Evolutionary conservation across 2,329 filamentous ascomycete species (phyloP).

Genomic region (Exserohilum turcica): DNA sequence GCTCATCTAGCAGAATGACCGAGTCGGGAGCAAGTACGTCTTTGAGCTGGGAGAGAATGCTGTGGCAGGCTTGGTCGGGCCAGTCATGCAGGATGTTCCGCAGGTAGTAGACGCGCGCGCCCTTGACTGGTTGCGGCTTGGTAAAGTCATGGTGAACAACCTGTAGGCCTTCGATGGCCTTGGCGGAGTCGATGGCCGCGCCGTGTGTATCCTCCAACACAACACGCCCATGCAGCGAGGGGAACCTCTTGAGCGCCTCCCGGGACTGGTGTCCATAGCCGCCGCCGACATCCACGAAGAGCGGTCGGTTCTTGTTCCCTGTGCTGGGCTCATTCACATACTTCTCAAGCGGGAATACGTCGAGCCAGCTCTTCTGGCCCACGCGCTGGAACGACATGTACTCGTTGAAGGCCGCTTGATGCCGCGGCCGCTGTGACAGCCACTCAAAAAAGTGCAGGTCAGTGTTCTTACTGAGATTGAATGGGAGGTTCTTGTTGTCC

Average conservation of each 20-base stretch:
- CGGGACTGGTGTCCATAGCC: slow-evolving; percentile 8
- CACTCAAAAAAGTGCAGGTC: slow-evolving; percentile 10
- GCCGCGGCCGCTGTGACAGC: slow-evolving; percentile 7
- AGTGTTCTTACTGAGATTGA: slow-evolving; percentile 7
- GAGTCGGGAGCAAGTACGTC: slow-evolving; percentile 12
- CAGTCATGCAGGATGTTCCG: slow-evolving; percentile 11
- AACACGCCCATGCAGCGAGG: slow-evolving; percentile 3
- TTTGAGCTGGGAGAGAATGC: slow-evolving; percentile 4
- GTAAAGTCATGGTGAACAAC: slow-evolving; percentile 8
- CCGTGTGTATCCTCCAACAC: slow-evolving; percentile 8
- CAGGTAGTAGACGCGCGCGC: slow-evolving; percentile 6
- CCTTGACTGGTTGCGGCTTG: slow-evolving; percentile 3
- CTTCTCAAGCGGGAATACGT: slow-evolving; percentile 9
- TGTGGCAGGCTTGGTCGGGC: slow-evolving; percentile 5
- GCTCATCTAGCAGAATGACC: slow-evolving; percentile 8
- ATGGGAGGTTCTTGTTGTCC: slow-evolving; percentile 8
- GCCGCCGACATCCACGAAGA: slow-evolving; percentile 8
- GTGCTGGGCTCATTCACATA: neutral
- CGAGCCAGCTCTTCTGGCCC: slow-evolving; percentile 10
- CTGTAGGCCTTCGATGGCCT: slow-evolving; percentile 1
- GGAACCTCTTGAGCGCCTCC: slow-evolving; percentile 5
- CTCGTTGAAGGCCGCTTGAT: slow-evolving; percentile 11
- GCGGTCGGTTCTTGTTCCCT: neutral
- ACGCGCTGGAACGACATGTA: slow-evolving; percentile 13
- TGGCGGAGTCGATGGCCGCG: slow-evolving; percentile 9